phyloP scores from a whole-genome alignment of 2,329 filamentous ascomycete species.

The Fusarium albosuccineum region DNA sequence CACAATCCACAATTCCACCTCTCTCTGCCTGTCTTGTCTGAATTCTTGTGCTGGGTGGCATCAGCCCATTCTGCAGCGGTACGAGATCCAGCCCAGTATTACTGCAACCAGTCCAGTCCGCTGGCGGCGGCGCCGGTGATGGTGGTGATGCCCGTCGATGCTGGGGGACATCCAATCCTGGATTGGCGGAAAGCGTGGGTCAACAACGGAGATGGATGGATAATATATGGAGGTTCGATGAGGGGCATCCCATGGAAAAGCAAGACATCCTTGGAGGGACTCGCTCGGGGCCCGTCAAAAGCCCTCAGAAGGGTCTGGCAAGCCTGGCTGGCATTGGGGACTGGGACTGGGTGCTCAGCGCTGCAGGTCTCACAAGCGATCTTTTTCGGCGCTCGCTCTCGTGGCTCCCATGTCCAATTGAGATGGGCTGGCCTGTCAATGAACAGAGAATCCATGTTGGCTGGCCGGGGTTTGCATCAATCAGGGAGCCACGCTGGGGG shows the following conservation, averaged over 20 bases:
- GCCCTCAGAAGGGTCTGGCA: constrained; percentile 3
- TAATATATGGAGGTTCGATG: constrained; percentile 14
- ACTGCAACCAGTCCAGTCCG: constrained; percentile 27
- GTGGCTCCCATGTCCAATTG: constrained; percentile 46
- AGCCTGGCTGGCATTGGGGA: constrained; percentile 16
- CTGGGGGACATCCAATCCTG: constrained; percentile 22
- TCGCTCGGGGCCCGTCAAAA: constrained; percentile 20
- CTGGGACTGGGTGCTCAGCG: constrained; percentile 5
- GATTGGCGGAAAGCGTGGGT: constrained; percentile 39
- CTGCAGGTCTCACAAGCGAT: constrained; percentile 36
- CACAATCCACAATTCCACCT: constrained; percentile 14
- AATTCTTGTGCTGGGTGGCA: constrained; percentile 17
- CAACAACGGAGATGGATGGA: constrained; percentile 25
- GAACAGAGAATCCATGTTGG: constrained; percentile 37
- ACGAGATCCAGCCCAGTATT: constrained; percentile 28
- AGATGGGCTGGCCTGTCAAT: constrained; percentile 41
- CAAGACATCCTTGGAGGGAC: constrained; percentile 10
- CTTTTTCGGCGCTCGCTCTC: constrained; percentile 36
- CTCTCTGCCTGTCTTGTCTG: constrained; percentile 13
- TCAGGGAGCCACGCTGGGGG: constrained; percentile 29
- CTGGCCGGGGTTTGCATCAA: constrained; percentile 37
- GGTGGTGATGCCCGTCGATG: constrained; percentile 13
- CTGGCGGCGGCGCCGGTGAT: constrained; percentile 30
- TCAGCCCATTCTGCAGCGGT: constrained; percentile 41
- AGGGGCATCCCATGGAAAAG: constrained; percentile 18